Percentiles rank a stretch among this genome's conserved stretches.
Evolutionary conservation across 305 asterid genomes (phyloP).

Genomic region (Fraxinus dipetala): DNA sequence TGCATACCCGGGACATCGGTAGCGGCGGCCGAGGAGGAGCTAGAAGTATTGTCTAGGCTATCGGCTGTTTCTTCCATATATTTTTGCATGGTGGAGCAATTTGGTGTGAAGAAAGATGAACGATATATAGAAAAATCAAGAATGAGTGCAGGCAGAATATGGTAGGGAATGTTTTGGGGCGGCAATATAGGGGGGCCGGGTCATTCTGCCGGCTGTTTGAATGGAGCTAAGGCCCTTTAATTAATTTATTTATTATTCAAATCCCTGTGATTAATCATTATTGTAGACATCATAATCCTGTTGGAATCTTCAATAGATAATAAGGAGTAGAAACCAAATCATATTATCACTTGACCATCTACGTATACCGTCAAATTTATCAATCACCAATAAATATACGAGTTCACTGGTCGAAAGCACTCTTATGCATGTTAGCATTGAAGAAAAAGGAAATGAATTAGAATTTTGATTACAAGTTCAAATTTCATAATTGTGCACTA

Average conservation of each 20-base stretch:
- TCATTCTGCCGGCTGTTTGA: constrained; percentile 55
- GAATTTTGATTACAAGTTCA: neutral
- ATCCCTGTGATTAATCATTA: neutral
- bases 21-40: neutral
- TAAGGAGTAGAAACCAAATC: neutral
- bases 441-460: neutral
- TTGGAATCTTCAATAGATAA: neutral
- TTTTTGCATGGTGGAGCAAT: constrained; percentile 22
- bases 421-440: neutral
- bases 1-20: neutral
- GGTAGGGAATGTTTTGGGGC: constrained; percentile 43
- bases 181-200: constrained; percentile 43
- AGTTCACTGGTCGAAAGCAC: neutral
- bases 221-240: constrained; percentile 29
- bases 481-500: neutral
- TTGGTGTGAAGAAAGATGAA: neutral
- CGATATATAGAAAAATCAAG: constrained; percentile 4
- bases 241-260: neutral
- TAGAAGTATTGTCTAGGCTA: constrained; percentile 6
- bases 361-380: neutral
- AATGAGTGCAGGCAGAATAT: constrained; percentile 8
- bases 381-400: neutral
- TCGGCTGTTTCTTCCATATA: neutral
- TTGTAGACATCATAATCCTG: neutral
- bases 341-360: neutral